These are phyloP conservation scores for Sugiyamaella floridensis DNA, from an alignment of 805 yeast genomes.

Conservation along the genomic window DNA sequence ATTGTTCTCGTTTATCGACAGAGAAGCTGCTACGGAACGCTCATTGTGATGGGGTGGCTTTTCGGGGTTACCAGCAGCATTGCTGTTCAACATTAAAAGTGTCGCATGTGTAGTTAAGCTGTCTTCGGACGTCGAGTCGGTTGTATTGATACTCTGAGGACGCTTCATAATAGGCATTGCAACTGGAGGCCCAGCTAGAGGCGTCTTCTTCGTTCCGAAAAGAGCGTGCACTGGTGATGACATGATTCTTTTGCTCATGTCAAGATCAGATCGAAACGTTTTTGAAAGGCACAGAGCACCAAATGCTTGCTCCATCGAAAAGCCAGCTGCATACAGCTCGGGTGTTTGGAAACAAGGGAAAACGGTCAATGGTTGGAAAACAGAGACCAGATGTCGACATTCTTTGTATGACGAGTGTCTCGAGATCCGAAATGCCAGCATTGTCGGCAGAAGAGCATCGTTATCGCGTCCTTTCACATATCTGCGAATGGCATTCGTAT, in stretches of 20 bases:
- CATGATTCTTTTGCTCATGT: neutral
- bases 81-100: neutral
- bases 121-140: neutral
- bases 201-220: neutral
- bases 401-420: constrained; percentile 30
- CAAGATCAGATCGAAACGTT: constrained; percentile 12
- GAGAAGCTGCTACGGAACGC: neutral
- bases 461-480: constrained; percentile 14
- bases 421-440: constrained; percentile 25
- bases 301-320: constrained; percentile 13
- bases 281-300: constrained; percentile 13
- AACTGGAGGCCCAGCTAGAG: neutral
- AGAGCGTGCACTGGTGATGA: neutral
- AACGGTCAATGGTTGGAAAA: constrained; percentile 19
- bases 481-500: constrained; percentile 13
- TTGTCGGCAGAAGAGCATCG: constrained; percentile 18
- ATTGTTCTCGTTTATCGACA: neutral
- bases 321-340: constrained; percentile 6
- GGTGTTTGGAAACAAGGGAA: constrained; percentile 15
- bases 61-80: neutral
- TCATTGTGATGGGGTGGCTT: too few relatives aligned
- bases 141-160: neutral
- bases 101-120: neutral
- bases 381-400: constrained; percentile 14
- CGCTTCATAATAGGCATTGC: neutral